Evolutionary conservation across 1,139 yeast genomes (phyloP).

Genomic region (Geotrichum citri-aurantii): DNA sequence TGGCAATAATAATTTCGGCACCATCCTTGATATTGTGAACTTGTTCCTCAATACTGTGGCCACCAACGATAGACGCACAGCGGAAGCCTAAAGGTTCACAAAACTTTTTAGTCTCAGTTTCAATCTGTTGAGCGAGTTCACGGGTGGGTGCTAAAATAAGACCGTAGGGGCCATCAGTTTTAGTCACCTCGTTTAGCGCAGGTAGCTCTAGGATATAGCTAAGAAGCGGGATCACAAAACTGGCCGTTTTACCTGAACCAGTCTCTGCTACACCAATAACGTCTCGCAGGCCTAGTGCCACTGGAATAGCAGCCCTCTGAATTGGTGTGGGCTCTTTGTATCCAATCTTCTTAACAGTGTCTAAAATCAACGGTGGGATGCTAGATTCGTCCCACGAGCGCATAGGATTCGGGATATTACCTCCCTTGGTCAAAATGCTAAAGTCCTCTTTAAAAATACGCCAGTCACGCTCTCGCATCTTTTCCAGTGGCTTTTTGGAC

Average conservation of each 20-base stretch:
- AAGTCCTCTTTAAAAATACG: conserved; percentile 77
- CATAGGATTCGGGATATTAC: conserved; percentile 51
- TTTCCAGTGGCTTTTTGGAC: conserved; percentile 55
- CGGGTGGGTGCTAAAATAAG: conserved; percentile 85
- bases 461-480: conserved; percentile 87
- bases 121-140: conserved; percentile 86
- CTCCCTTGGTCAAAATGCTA: conserved; percentile 58
- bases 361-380: conserved; percentile 43
- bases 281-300: conserved; percentile 56
- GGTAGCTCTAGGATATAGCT: conserved; percentile 51
- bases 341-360: conserved; percentile 40
- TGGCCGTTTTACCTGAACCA: conserved; percentile 91
- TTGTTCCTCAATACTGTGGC: conserved; percentile 77
- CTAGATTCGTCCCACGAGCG: conserved; percentile 65
- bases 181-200: conserved; percentile 36
- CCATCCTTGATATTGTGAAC: conserved; percentile 55
- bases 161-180: conserved; percentile 56
- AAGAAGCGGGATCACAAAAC: conserved; percentile 71
- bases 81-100: conserved; percentile 41
- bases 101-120: conserved; percentile 56
- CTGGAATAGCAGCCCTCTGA: conserved; percentile 82
- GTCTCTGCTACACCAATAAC: conserved; percentile 92
- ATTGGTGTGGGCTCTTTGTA: conserved; percentile 76
- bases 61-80: conserved; percentile 77
- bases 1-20: conserved; percentile 80